phyloP scores from a whole-genome alignment of 805 yeast genomes.

The Wickerhamiella sorbophila region DNA sequence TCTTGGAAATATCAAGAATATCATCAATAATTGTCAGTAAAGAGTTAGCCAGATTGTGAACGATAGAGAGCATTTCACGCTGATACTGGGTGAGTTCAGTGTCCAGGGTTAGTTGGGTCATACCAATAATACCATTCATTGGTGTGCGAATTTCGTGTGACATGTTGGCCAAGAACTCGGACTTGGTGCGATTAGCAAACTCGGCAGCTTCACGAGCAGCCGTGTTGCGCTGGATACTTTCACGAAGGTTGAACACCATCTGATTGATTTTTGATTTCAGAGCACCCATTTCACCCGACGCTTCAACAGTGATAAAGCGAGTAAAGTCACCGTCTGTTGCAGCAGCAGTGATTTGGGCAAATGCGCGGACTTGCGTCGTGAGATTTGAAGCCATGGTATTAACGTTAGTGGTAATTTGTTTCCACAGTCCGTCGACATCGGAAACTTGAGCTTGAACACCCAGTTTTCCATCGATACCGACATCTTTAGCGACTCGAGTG shows the following conservation, averaged over 20 bases:
- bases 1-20: slow-evolving; percentile 80
- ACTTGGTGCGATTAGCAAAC: slow-evolving; percentile 74
- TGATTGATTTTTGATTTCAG: slow-evolving; percentile 46
- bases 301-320: slow-evolving; percentile 79
- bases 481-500: slow-evolving; percentile 80
- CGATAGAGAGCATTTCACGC: slow-evolving; percentile 81
- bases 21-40: slow-evolving; percentile 78
- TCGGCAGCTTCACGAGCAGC: slow-evolving; percentile 94
- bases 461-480: slow-evolving; percentile 83
- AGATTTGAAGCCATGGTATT: slow-evolving; percentile 90
- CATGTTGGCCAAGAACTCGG: slow-evolving; percentile 81
- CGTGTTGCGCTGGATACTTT: slow-evolving; percentile 79
- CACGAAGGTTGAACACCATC: slow-evolving; percentile 77
- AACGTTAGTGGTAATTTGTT: slow-evolving; percentile 79
- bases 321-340: slow-evolving; percentile 92
- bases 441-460: slow-evolving; percentile 87
- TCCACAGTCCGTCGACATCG: slow-evolving; percentile 87
- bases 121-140: slow-evolving; percentile 84
- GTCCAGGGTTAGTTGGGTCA: slow-evolving; percentile 80
- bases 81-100: slow-evolving; percentile 84
- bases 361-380: slow-evolving; percentile 84
- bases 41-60: slow-evolving; percentile 75
- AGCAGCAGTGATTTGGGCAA: slow-evolving; percentile 86
- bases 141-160: slow-evolving; percentile 85
- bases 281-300: slow-evolving; percentile 74